Base-by-base conservation (phyloP, 2,329 filamentous ascomycete genomes). In the Trichoderma sp. region DNA sequence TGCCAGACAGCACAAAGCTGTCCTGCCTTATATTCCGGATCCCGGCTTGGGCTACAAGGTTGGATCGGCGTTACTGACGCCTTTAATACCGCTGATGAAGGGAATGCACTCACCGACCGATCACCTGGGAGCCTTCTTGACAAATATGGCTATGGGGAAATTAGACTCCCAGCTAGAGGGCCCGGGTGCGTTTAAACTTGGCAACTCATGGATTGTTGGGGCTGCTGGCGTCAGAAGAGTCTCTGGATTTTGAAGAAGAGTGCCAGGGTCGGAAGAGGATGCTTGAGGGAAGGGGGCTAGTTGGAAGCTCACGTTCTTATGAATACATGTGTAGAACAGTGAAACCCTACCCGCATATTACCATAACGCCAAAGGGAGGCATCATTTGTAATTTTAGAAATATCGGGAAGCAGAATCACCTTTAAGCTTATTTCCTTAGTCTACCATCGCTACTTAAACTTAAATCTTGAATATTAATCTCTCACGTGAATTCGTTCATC, bases 91-190 rank as follows among this genome's bases (percentile, higher is more conserved):
- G 46, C 2, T 34, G 0, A 49, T 73, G 8, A 70, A 67, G 21
- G 73, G 71, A 28, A 71, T 75, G 16, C 54, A 71, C 1, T 82
- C 81, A 58, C 84, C 84, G 5, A 86, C 84, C 1, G 75, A 76
- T 51, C 74, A 76, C 1, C 75, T 86, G 30, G 84, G 84, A 1
- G 70, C 72, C 14, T 83, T 84, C 34, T 61, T 86, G 70, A 77
- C 80, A 0, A 79, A 82, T 70, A 76, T 83, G 78, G 84, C 83
- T 0, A 80, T 82, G 78, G 83, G 83, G 6, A 73, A 70, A 61
- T 13, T 76, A 28, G 75, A 76, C 30, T 68, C 34, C 3, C 71
- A 73, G 69, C 52, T 76, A 5, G 73, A 75, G 14, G 77, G 76
- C 0, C 67, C 72, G 5, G 78, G 78, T 0, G 72, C 81, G 0